A percentile compares a stretch with the other conserved stretches of the same genome.
These are phyloP conservation scores for Exophiala viscosa DNA, from an alignment of 2,329 filamentous ascomycete genomes.

Conservation along the genomic window DNA sequence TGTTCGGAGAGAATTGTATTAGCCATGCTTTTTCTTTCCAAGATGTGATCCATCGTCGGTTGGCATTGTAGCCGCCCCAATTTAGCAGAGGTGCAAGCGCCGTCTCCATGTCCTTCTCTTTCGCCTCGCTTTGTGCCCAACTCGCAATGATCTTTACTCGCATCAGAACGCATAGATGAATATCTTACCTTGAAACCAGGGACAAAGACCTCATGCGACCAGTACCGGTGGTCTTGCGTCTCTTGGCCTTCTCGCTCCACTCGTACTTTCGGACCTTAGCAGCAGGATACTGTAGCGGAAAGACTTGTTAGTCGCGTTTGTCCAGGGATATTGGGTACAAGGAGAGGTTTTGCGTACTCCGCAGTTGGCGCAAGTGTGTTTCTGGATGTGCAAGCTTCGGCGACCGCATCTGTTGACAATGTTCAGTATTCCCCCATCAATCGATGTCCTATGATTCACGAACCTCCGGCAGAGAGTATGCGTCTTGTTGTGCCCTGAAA, in stretches of 20 bases:
- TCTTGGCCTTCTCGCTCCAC: slow-evolving; percentile 99
- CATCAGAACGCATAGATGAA: not conserved
- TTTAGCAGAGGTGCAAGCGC: not conserved
- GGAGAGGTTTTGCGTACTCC: slow-evolving; percentile 46
- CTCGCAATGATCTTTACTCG: not conserved
- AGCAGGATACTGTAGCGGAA: slow-evolving; percentile 65
- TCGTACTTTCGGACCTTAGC: slow-evolving; percentile 99
- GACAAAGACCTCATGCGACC: slow-evolving; percentile 96
- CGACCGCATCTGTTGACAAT: slow-evolving; percentile 54
- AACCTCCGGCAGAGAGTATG: slow-evolving; percentile 98
- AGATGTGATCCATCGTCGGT: not conserved
- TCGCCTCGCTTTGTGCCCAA: not conserved
- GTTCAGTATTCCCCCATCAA: slow-evolving; percentile 22
- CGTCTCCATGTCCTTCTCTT: not conserved
- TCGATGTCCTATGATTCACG: slow-evolving; percentile 61
- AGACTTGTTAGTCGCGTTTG: slow-evolving; percentile 9
- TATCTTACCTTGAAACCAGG: slow-evolving; percentile 65
- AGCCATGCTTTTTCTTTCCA: not conserved
- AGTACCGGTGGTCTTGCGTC: slow-evolving; percentile 98
- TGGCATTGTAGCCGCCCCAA: not conserved
- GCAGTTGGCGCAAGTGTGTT: slow-evolving; percentile 94
- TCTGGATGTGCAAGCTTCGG: slow-evolving; percentile 98
- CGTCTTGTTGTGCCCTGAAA: slow-evolving; percentile 76
- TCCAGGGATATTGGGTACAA: not conserved
- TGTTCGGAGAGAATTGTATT: slow-evolving; percentile 1